A percentile compares a stretch with the other conserved stretches of the same genome.
Evolutionary conservation across 352 stramenopile species (phyloP).

Genomic region (Peronospora destructor): DNA sequence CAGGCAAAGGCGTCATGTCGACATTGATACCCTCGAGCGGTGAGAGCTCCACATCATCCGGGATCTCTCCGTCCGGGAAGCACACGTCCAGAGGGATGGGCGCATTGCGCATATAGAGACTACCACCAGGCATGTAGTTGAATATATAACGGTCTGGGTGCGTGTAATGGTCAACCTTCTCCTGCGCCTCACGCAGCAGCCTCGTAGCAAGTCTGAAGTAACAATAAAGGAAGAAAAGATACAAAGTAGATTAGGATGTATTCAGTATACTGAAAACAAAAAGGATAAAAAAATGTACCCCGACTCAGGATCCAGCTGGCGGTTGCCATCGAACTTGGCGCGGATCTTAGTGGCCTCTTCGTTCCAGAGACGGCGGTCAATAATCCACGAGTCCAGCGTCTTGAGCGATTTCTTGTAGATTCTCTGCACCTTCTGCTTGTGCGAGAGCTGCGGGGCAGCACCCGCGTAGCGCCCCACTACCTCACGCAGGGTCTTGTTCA

Average conservation of each 20-base stretch:
- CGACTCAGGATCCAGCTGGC: constrained; percentile 43
- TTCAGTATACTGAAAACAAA: neutral
- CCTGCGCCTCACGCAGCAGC: constrained; percentile 87
- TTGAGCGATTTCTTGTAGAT: constrained; percentile 95
- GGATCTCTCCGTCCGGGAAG: constrained; percentile 83
- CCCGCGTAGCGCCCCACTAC: constrained; percentile 64
- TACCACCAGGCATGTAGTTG: constrained; percentile 97
- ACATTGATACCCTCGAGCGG: constrained; percentile 83
- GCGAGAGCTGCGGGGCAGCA: constrained; percentile 57
- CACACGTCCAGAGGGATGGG: constrained; percentile 91
- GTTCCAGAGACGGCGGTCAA: constrained; percentile 94
- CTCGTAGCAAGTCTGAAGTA: constrained; percentile 59
- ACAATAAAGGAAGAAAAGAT: constrained; percentile 15
- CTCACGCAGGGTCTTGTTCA: constrained; percentile 81
- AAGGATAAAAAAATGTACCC: constrained; percentile 28
- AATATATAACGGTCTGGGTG: constrained; percentile 96
- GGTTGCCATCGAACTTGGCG: constrained; percentile 88
- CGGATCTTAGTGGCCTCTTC: constrained; percentile 90
- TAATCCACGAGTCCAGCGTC: constrained; percentile 89
- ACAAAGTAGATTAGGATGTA: neutral
- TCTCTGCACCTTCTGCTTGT: constrained; percentile 86
- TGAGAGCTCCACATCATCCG: constrained; percentile 81
- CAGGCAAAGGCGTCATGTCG: constrained; percentile 76
- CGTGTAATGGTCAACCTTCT: constrained; percentile 90
- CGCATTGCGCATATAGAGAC: constrained; percentile 98